Evolutionary conservation across 2,329 filamentous ascomycete species (phyloP).

Genomic region (Paracoccidioides brasiliensis): DNA sequence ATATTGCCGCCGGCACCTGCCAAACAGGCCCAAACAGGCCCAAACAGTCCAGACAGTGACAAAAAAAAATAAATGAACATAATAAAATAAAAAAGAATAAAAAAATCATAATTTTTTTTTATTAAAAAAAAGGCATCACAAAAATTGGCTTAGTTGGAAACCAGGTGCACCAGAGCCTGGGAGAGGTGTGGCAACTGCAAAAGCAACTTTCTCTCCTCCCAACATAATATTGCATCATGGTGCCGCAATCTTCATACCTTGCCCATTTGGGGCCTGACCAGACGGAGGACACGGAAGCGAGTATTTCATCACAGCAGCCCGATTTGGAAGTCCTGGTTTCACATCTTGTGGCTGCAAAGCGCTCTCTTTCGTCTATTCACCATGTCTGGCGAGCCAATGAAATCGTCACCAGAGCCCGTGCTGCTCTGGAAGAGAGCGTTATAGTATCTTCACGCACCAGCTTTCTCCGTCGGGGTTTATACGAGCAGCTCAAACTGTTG

Average conservation of each 20-base stretch:
- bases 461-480: slow-evolving; percentile 53
- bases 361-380: slow-evolving; percentile 69
- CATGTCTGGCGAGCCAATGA: slow-evolving; percentile 79
- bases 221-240: not conserved
- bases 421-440: slow-evolving; percentile 64
- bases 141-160: no score
- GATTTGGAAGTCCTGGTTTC: slow-evolving; percentile 64
- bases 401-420: slow-evolving; percentile 62
- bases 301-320: slow-evolving; percentile 3
- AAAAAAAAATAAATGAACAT: not conserved
- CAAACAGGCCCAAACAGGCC: not conserved
- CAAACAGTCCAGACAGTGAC: not conserved
- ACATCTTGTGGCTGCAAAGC: slow-evolving; percentile 75
- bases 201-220: no score
- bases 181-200: no score
- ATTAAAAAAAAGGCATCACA: no score
- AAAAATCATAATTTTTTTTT: not conserved
- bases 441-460: slow-evolving; percentile 55
- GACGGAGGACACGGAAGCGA: not conserved
- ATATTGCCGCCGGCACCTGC: no score
- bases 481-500: slow-evolving; percentile 33
- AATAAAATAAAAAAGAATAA: not conserved
- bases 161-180: no score
- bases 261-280: not conserved
- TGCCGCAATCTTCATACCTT: not conserved